Evolutionary conservation across 208 protist genomes (phyloP), one percentile per base, ranked within the genome.

Genomic region (Crithidia acanthocephali): DNA sequence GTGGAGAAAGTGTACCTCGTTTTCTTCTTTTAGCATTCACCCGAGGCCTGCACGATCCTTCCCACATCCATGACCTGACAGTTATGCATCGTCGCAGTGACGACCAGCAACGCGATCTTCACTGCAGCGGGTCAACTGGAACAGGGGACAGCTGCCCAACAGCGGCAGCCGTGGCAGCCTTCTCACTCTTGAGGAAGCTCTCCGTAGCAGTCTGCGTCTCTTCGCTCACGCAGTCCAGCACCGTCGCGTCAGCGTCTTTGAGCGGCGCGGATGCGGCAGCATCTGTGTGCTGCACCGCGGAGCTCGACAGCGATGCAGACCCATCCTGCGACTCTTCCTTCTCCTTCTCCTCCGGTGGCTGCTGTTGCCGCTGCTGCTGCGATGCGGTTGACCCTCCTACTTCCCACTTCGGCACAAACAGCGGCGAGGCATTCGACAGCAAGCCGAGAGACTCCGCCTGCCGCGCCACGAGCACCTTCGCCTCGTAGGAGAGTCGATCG

Each of bases 371-470:
- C 10, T 22, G 3, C 23, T 22, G 23, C 18, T 55, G n/a, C 50
- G 18, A 22, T 30, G 8, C 23, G 50, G 45, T 16, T 44, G 37
- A 13, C 13, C 9, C 37, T 13, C 37, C 37, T 50, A 7, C 45
- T 5, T 55, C 50, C 50, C 23, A 55, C 23, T 18, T 30, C 10
- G 18, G 18, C 23, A 30, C 50, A 18, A 18, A 16, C 7, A 27
- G 6, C 4, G 28, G 6, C 2, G 52, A 7, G 2, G 25, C 16
- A 5, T 20, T 27, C 10, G 44, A 6, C 20, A 65, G 28, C 23
- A 65, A 18, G 27, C 59, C 59, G 5, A 65, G 45, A 32, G 44
- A 65, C 44, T 51, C 59, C 18, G 45, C 59, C 16, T 65, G 59
- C 15, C 59, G 59, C 15, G 59, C 59, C 18, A 65, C 59, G 8